Evolutionary conservation across 208 protist species (phyloP).

Genomic region (Trypanosomatidae sp.): DNA sequence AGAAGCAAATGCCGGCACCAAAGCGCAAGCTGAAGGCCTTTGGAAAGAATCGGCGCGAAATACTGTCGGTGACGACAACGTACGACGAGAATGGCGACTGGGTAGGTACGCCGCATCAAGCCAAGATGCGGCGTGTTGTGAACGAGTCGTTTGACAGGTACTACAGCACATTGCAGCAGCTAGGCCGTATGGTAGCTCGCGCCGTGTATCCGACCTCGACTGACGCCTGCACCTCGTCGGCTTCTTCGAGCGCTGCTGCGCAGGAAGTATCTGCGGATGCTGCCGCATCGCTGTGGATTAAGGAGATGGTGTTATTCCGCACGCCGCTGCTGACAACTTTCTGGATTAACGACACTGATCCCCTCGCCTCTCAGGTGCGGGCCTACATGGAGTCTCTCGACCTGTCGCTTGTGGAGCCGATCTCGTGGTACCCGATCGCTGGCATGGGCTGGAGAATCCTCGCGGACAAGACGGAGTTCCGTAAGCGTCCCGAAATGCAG

Average conservation of each 20-base stretch:
- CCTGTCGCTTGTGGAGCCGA: conserved; percentile 61
- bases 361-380: conserved; percentile 49
- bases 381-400: conserved; percentile 54
- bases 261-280: conserved; percentile 3
- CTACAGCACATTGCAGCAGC: conserved; percentile 68
- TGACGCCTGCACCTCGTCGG: neutral
- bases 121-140: conserved; percentile 43
- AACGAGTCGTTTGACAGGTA: conserved; percentile 69
- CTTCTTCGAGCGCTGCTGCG: neutral
- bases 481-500: conserved; percentile 68
- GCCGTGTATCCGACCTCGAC: conserved; percentile 11
- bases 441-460: conserved; percentile 84
- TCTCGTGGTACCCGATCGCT: conserved; percentile 78
- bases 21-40: conserved; percentile 70
- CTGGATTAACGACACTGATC: conserved; percentile 87
- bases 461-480: conserved; percentile 78
- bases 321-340: conserved; percentile 75
- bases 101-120: conserved; percentile 55
- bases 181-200: conserved; percentile 33
- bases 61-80: conserved; percentile 25
- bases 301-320: conserved; percentile 72
- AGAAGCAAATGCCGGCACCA: conserved; percentile 28
- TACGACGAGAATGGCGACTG: conserved; percentile 83
- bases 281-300: conserved; percentile 35
- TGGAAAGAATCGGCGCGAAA: conserved; percentile 64